Evolutionary conservation across 208 protist genomes (phyloP).

Genomic region (Trypanosoma caninum): DNA sequence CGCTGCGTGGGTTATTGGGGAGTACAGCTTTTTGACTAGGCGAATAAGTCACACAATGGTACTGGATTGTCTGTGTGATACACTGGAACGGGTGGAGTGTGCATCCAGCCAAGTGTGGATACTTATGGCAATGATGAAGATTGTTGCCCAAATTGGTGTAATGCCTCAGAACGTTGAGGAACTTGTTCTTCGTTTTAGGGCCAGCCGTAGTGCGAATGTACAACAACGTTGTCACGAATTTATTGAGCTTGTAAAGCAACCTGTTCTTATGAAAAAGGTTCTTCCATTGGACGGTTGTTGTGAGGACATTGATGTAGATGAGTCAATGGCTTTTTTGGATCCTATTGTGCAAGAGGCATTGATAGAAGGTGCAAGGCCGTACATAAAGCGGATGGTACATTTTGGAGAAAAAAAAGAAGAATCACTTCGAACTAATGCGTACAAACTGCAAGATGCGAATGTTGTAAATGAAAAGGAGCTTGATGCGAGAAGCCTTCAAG

Average conservation of each 20-base stretch:
- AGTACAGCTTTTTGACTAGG: conserved; percentile 89
- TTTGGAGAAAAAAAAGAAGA: conserved; percentile 19
- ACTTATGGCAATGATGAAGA: conserved; percentile 76
- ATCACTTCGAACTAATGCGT: conserved; percentile 35
- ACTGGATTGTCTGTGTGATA: conserved; percentile 67
- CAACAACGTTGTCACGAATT: conserved; percentile 89
- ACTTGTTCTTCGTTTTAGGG: conserved; percentile 35
- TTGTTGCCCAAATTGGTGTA: conserved; percentile 34
- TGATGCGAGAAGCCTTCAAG: conserved; percentile 1
- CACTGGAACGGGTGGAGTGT: conserved; percentile 44
- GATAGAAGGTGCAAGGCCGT: conserved; percentile 40
- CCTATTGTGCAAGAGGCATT: conserved; percentile 39
- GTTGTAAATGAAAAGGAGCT: conserved; percentile 17
- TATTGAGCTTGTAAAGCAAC: conserved; percentile 31
- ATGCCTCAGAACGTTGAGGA: conserved; percentile 49
- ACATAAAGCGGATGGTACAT: conserved; percentile 23
- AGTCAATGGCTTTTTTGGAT: conserved; percentile 47
- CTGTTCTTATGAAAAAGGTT: conserved; percentile 45
- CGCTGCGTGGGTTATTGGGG: conserved; percentile 91
- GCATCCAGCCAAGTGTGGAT: conserved; percentile 51
- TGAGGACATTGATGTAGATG: conserved; percentile 62
- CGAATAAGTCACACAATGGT: conserved; percentile 40
- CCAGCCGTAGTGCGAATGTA: conserved; percentile 50
- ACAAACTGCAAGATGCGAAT: conserved; percentile 27
- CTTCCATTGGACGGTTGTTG: conserved; percentile 76